A percentile compares a stretch with the other conserved stretches of the same genome.
Conservation (phyloP, 495 filamentous ascomycete genomes). For the Sporormia fimetaria region DNA sequence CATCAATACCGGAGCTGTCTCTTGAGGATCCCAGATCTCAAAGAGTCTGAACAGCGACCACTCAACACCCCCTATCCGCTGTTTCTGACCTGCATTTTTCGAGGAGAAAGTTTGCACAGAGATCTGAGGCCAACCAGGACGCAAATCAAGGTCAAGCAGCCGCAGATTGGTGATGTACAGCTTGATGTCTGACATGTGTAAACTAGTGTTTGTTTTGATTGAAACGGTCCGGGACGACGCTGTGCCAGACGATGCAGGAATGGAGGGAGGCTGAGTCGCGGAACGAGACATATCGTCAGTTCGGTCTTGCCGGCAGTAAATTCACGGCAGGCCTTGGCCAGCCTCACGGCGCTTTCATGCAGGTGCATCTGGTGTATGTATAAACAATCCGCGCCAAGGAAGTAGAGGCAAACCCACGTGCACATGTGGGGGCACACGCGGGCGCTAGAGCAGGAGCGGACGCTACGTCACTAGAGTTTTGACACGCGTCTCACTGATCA, state of each 20-base stretch:
- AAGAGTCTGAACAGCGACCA: conserved; percentile 79
- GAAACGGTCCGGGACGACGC: conserved; percentile 21
- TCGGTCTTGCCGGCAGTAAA: no score
- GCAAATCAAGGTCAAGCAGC: conserved; percentile 63
- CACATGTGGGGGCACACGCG: no score
- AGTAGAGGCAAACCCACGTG: no score
- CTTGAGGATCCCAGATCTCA: conserved; percentile 64
- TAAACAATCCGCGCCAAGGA: no score
- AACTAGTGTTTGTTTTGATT: conserved; percentile 17
- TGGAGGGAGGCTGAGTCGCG: conserved; percentile 12
- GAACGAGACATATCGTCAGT: conserved; percentile 26
- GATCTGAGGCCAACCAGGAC: conserved; percentile 66
- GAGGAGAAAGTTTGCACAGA: conserved; percentile 51
- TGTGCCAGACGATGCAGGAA: conserved; percentile 4
- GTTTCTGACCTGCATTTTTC: conserved; percentile 54
- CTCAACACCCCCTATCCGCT: conserved; percentile 68
- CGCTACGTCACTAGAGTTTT: no score
- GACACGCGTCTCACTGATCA: no score
- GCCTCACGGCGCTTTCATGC: no score
- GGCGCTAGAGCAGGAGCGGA: no score
- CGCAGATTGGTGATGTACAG: conserved; percentile 71
- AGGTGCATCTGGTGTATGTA: no score
- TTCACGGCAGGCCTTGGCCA: no score
- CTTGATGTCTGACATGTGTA: conserved; percentile 42
- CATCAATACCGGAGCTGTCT: conserved; percentile 51